These are phyloP conservation scores for Myrica gale DNA, from an alignment of 306 rosid species.

Conservation along the genomic window DNA sequence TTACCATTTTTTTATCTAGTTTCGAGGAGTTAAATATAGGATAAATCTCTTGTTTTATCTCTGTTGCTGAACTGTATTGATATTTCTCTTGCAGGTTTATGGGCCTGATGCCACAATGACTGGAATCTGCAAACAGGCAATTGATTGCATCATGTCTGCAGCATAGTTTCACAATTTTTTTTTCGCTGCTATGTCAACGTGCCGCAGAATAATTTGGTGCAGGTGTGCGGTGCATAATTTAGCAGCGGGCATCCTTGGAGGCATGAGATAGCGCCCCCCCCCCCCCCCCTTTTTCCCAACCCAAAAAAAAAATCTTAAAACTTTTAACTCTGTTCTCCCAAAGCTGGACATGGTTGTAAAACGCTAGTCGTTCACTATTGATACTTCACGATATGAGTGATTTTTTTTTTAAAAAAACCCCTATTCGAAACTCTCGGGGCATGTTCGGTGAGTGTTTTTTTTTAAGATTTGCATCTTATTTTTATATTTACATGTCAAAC, in stretches of 20 bases:
- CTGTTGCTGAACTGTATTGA: constrained; percentile 10
- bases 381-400: neutral
- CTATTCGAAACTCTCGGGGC: constrained; percentile 6
- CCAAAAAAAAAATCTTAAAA: no score
- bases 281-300: no score
- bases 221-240: neutral
- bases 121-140: constrained; percentile 82
- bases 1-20: neutral
- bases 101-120: constrained; percentile 95
- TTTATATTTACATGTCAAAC: no score
- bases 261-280: no score
- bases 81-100: constrained; percentile 54
- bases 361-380: neutral
- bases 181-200: neutral
- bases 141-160: constrained; percentile 61
- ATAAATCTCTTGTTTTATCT: neutral
- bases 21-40: neutral
- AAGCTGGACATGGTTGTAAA: neutral
- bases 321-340: neutral
- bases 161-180: constrained; percentile 26
- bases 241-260: neutral
- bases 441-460: no score
- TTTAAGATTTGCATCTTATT: no score
- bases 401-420: neutral
- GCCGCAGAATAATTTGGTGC: neutral